Evolutionary conservation across 495 filamentous ascomycete genomes (phyloP), one percentile per base, ranked within the genome.

Genomic region (Daldinia grandis): DNA sequence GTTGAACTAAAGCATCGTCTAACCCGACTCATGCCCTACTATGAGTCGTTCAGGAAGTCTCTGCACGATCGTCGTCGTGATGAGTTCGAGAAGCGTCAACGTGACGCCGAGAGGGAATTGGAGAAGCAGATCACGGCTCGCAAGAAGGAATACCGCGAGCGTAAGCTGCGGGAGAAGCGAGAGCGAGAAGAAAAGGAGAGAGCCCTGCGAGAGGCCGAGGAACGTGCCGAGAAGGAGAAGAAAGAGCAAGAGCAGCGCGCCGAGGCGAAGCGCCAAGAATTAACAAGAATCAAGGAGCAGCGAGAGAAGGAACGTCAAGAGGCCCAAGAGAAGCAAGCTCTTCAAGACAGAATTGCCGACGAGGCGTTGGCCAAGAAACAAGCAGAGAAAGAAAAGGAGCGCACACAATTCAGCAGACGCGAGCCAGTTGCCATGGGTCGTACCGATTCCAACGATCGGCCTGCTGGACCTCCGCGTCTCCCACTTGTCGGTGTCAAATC

Each of bases 1-100:
- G 88, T 98, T 50, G 89, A 93, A 54, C 88, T 99, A 68, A 98
- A 98, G 87, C 91, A 95, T 80, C 91, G 95, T 76, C 87, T 99
- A 25, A 87, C 85, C 71, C 88, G 94, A 58, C 87, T 99, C 54
- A 88, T 98, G 61, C 87, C 88, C 6, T 77, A 82, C 33, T 99
- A 97, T 82, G 93, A 92, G 78, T 84, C 78, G 25, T 98, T 97
- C 87, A 86, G 90, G 69, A 83, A 90, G 64, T 87, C 91, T 33
- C 85, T 98, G 28, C 90, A 90, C 56, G 90, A 94, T 76, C 90
- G 93, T 76, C 91, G 95, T 70, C 92, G 93, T 75, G 92, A 97
- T 72, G 92, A 98, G 79, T 98, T 98, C 75, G 96, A 98, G 86
- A 93, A 91, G 83, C 89, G 94, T 55, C 90, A 92, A 76, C 92